Conservation (phyloP, 352 stramenopile genomes). For the Globisporangium middletonii region DNA sequence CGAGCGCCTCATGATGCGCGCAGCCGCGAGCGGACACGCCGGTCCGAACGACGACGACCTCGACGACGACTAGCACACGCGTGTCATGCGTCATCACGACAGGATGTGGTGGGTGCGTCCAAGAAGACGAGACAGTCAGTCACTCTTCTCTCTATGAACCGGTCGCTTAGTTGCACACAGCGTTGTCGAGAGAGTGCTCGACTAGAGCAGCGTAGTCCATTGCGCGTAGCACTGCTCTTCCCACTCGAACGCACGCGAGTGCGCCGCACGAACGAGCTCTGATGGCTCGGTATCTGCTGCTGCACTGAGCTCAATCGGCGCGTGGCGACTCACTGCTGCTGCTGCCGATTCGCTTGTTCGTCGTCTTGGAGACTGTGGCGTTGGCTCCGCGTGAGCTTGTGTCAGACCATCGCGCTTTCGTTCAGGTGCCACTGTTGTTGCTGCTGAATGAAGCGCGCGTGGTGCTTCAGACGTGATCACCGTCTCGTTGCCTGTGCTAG, state of each 20-base stretch:
- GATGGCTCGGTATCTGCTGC: neutral
- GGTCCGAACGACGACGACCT: neutral
- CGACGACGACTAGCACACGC: neutral
- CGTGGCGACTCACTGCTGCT: neutral
- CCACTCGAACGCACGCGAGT: neutral
- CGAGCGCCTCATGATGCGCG: slow-evolving; percentile 9
- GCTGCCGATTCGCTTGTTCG: neutral
- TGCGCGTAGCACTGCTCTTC: slow-evolving; percentile 21
- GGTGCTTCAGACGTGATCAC: neutral
- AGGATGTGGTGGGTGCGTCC: neutral
- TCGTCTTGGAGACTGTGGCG: neutral
- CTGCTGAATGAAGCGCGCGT: too few species aligned
- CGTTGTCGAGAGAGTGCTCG: too few species aligned
- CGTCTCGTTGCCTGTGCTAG: neutral
- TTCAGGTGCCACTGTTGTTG: too few species aligned
- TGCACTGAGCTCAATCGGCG: neutral
- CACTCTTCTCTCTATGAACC: too few species aligned
- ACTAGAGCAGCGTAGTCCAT: slow-evolving; percentile 27
- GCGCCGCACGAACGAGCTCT: neutral
- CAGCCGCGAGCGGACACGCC: neutral
- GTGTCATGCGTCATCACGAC: neutral
- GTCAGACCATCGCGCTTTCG: too few species aligned
- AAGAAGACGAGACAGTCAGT: neutral
- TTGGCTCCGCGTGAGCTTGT: neutral
- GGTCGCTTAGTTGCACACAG: too few species aligned